Percentiles rank a stretch among this genome's conserved stretches.
Conservation (phyloP, 164 flowering plant genomes). For the Dillenia suffruticosa region DNA sequence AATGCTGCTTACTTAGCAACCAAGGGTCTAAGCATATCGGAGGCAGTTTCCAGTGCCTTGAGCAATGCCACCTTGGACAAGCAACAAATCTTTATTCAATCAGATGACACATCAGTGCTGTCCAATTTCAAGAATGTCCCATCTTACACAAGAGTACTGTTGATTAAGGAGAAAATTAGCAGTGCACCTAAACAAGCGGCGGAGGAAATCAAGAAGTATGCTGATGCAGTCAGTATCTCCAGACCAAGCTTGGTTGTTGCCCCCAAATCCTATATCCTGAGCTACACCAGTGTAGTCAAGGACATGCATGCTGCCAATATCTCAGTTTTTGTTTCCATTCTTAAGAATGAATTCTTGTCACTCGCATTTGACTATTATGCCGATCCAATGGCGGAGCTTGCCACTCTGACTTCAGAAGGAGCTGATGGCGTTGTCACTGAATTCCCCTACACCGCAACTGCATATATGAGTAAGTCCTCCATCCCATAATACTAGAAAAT, state of each 20-base stretch:
- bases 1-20: slow-evolving; percentile 88
- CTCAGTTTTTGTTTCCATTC: slow-evolving; percentile 46
- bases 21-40: slow-evolving; percentile 58
- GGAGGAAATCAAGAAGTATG: slow-evolving; percentile 66
- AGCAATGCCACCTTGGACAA: slow-evolving; percentile 67
- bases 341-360: slow-evolving; percentile 57
- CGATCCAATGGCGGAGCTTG: slow-evolving; percentile 70
- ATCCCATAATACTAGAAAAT: too few relatives aligned
- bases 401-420: slow-evolving; percentile 26
- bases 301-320: slow-evolving; percentile 62
- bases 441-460: slow-evolving; percentile 73
- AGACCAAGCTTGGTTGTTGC: slow-evolving; percentile 34
- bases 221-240: slow-evolving; percentile 52
- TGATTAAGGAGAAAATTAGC: slow-evolving; percentile 35
- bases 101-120: slow-evolving; percentile 79
- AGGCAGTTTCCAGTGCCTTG: slow-evolving; percentile 49
- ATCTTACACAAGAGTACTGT: slow-evolving; percentile 45
- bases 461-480: slow-evolving; percentile 62
- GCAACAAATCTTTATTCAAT: slow-evolving; percentile 65
- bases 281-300: slow-evolving; percentile 37
- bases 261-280: slow-evolving; percentile 18
- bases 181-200: slow-evolving; percentile 39
- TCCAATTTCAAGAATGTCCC: slow-evolving; percentile 40
- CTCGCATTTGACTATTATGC: slow-evolving; percentile 60
- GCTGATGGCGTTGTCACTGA: slow-evolving; percentile 81